Evolutionary conservation across 106 monocot genomes (phyloP), one percentile per base, ranked within the genome.

Genomic region (Iris macrosiphon): DNA sequence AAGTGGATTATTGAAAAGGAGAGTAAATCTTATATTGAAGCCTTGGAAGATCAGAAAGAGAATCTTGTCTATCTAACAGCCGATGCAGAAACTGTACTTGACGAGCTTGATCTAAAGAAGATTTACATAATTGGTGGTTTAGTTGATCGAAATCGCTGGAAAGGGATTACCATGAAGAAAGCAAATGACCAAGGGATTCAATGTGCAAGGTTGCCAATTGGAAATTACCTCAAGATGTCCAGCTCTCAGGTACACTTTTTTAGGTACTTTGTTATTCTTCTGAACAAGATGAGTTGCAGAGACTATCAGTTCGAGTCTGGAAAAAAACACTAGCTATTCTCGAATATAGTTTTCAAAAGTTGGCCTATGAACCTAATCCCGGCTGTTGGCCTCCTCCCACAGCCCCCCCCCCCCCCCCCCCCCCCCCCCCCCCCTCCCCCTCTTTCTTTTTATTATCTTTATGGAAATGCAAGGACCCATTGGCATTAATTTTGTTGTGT

Each of bases 81-180:
- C 23, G 90, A 96, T 80, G 79, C 96, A 25, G 86, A 96, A 54
- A 67, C 49, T 53, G 62, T 72, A 13, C 72, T 96, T 55, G 80
- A 96, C 19, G 83, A 90, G 14, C 77, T 96, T 62, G 90, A 90
- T 70, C 52, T 39, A 1, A 68, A 61, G 25, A 83, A 74, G 45
- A 80, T 80, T 35, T 96, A 96, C 70, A 87, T 96, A 13, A 70
- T 96, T 45, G 96, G 96, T 54, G 96, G 90, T 3, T 70, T 90
- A 38, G 96, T 96, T 55, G 90, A 96, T 73, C 63, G 96, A 23
- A 96, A 96, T 51, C 48, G 96, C 60, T 90, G 85, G 85, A 96
- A 98, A 71, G 90, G 96, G 28, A 68, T 98, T 63, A 91, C 96
- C 4, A 29, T 83, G 83, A 90, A 87, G 55, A 98, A 98, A 60